Conservation (phyloP, 208 protist genomes). For the Wallacemonas sp. region DNA sequence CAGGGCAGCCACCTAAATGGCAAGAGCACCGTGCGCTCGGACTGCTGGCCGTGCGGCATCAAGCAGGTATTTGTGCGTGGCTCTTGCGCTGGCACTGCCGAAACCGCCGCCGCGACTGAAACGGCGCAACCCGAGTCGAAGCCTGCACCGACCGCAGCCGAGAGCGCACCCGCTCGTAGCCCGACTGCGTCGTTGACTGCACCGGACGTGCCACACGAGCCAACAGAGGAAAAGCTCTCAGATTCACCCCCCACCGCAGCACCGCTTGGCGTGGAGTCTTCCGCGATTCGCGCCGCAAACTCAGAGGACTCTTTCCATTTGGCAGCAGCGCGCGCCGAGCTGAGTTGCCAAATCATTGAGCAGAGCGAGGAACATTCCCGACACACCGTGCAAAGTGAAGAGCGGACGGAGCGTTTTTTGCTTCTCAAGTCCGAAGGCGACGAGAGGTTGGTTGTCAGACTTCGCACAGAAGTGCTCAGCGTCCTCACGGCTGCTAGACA, state of each 20-base stretch:
- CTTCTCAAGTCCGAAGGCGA: not conserved
- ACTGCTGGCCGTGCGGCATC: slow-evolving; percentile 62
- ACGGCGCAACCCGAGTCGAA: not conserved
- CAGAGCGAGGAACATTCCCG: not conserved
- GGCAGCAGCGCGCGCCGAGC: not conserved
- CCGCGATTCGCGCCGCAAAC: too few relatives aligned
- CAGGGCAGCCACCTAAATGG: slow-evolving; percentile 43
- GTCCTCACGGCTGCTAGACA: not conserved
- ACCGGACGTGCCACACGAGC: too few relatives aligned
- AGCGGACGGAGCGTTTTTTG: not conserved
- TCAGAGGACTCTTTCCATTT: too few relatives aligned
- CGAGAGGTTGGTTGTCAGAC: not conserved
- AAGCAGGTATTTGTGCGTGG: slow-evolving; percentile 41
- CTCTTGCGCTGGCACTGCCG: not conserved
- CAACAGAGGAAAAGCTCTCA: too few relatives aligned
- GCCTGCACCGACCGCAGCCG: too few relatives aligned
- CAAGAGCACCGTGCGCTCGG: slow-evolving; percentile 48
- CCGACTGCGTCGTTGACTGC: too few relatives aligned
- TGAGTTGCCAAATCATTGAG: not conserved
- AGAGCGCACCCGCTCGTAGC: too few relatives aligned
- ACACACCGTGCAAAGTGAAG: not conserved
- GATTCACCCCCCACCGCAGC: too few relatives aligned
- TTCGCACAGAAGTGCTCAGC: not conserved
- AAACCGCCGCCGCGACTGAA: not conserved
- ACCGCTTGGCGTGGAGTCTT: too few relatives aligned